Evolutionary conservation across 495 filamentous ascomycete genomes (phyloP), one percentile per base, ranked within the genome.

Genomic region (Neurospora discreta): DNA sequence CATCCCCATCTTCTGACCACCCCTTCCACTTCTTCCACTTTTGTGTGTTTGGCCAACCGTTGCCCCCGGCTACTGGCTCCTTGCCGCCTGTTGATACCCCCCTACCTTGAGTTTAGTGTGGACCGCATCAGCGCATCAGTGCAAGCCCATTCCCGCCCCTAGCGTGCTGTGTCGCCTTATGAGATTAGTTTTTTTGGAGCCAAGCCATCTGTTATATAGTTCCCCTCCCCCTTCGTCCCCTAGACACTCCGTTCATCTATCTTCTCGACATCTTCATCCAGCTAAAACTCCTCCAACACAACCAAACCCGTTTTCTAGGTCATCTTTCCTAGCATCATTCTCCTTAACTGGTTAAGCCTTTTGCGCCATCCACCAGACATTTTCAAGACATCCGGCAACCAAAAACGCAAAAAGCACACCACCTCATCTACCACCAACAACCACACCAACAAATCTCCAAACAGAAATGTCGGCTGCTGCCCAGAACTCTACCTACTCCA

Each of bases 401-500:
- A 65, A 65, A 65, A 65, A 30, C 44, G 42, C 40, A 68, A 71
- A 39, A 52, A n/a, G 38, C 26, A 30, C 68, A 18, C 43, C n/a
- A 46, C 46, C 10, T 52, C 60, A 68, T 16, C 20, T 39, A 68
- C 67, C 71, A 40, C 33, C 60, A 70, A 68, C 52, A 72, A 33
- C 42, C 20, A 41, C 41, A 72, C 77, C 58, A 41, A 65, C 26
- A 26, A 60, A 33, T 1, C 23, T 8, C 26, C 52, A 26, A 15
- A 58, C 20, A 65, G 52, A 65, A 33, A 85, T 85, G 84, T 80
- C 82, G 3, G 69, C 78, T 65, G 15, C 52, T 65, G 30, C 60
- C 18, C 79, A 77, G 72, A 73, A 73, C 36, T 68, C 75, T 36
- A 69, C 74, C 15, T 81, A 77, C 68, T 76, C 77, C 8, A 74